Evolutionary conservation across 345 rosid genomes (phyloP).

Genomic region (Capsella bursapastoris): DNA sequence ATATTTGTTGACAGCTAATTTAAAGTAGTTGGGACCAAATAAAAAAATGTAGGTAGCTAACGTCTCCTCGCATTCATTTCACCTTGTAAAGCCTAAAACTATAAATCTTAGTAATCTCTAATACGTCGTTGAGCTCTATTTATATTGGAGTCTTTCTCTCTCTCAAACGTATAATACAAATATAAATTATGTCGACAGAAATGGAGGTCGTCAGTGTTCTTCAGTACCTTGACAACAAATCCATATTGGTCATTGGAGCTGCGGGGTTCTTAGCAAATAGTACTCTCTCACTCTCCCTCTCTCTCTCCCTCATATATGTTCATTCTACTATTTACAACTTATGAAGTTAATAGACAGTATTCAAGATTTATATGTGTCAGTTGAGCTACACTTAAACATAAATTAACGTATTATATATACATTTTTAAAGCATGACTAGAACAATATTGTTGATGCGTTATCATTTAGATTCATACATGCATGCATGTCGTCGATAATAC

Average conservation of each 20-base stretch:
- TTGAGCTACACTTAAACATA: background rate
- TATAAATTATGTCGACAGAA: constrained; percentile 31
- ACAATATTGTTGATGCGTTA: background rate
- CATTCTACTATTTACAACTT: background rate
- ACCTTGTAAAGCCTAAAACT: constrained; percentile 18
- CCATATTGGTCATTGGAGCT: constrained; percentile 44
- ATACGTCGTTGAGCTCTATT: constrained; percentile 6
- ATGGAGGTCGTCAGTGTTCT: constrained; percentile 39
- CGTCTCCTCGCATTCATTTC: constrained; percentile 19
- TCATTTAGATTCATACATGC: background rate
- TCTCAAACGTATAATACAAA: constrained; percentile 10
- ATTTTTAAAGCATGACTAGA: background rate
- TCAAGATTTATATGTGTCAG: background rate
- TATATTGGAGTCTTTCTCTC: constrained; percentile 13
- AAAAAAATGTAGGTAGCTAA: constrained; percentile 21
- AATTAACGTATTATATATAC: background rate
- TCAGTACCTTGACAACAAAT: constrained; percentile 45
- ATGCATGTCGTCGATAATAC: background rate
- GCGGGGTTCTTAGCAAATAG: constrained; percentile 47
- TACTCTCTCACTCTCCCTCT: constrained; percentile 11
- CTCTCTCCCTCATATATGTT: no score
- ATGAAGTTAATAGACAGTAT: background rate
- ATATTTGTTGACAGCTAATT: constrained; percentile 28
- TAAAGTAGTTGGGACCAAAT: constrained; percentile 30
- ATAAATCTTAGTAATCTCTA: constrained; percentile 21